These are phyloP conservation scores for Eucommia ulmoides DNA, from an alignment of 257 asterid species.

Conservation along the genomic window DNA sequence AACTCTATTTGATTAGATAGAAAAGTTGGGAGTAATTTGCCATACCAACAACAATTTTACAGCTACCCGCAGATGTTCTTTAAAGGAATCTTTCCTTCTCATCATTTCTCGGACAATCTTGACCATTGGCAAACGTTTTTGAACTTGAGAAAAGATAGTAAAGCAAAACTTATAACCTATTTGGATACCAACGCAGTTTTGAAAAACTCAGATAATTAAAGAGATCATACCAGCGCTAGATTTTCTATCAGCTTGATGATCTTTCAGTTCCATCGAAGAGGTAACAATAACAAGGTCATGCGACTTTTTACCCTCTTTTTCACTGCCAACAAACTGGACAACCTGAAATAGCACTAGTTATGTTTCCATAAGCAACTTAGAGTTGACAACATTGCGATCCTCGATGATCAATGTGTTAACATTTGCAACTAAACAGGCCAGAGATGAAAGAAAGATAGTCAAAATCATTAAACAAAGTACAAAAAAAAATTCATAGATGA, in stretches of 20 bases:
- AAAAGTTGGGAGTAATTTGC: conserved; percentile 2
- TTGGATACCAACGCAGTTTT: conserved; percentile 4
- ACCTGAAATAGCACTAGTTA: conserved; percentile 26
- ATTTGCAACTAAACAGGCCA: too few relatives aligned
- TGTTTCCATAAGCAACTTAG: conserved; percentile 7
- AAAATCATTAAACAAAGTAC: too few relatives aligned
- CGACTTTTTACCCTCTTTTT: conserved; percentile 22
- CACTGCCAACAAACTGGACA: conserved; percentile 38
- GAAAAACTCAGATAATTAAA: conserved; percentile 1
- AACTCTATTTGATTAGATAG: conserved; percentile 7
- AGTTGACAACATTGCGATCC: background rate
- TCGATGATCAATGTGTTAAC: background rate
- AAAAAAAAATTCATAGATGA: too few relatives aligned
- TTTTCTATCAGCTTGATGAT: conserved; percentile 25
- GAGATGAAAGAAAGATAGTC: too few relatives aligned
- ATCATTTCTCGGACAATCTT: conserved; percentile 40
- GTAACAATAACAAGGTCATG: conserved; percentile 33
- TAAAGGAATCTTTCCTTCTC: conserved; percentile 53
- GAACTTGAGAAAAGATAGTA: conserved; percentile 25
- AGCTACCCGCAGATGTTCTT: conserved; percentile 33
- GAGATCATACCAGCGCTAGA: conserved; percentile 17
- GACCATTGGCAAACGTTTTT: conserved; percentile 25
- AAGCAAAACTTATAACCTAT: too few relatives aligned
- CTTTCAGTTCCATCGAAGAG: conserved; percentile 26
- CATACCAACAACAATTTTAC: conserved; percentile 37